Base-by-base conservation (phyloP, 495 filamentous ascomycete species). In the Penicillium argentinense region DNA sequence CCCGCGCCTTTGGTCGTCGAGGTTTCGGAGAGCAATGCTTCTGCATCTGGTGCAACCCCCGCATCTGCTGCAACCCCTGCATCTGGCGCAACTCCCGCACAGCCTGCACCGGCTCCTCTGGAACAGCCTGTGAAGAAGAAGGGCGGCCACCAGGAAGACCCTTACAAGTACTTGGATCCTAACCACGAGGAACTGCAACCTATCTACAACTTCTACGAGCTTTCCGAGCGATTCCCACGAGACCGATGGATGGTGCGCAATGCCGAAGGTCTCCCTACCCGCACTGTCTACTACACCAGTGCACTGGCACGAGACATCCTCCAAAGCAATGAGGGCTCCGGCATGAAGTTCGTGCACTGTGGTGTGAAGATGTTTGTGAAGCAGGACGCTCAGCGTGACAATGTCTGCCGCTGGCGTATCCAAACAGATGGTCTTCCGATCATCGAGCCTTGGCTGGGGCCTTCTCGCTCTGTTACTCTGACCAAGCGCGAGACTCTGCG, bases 291-390 rank as follows among this genome's bases (percentile, higher is more conserved):
- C 76, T 98, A 97, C 74, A 95, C 89, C 39, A 89, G 83, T 43
- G 75, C 80, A n/a, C 76, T 97, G 9, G 86, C 88, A 1, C 83
- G 87, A 11, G 84, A 88, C 50, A 95, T 98, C 42, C 77, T 98
- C 2, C 71, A 68, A 6, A 67, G 79, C 42, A 98, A 97, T 62
- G 89, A 96, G 64, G 87, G 87, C 18, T 83, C 83, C 11, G 89
- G 91, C 19, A 83, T 97, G 67, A 95, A 90, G 67, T 97, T 98
- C 62, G 85, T 97, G 28, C 93, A 98, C 67, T 91, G 87, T 47
- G 93, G 93, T 49, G 89, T 98, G 21, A 95, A 95, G 72, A 96
- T 97, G 84, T 97, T 96, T 66, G 89, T 97, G 67, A 93, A 92
- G 71, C 93, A 98, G 60, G 91, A 97, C 56, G 87, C 87, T 0